Conservation (phyloP, 768 basidiomycete species). For the Cubamyces lactineus region DNA sequence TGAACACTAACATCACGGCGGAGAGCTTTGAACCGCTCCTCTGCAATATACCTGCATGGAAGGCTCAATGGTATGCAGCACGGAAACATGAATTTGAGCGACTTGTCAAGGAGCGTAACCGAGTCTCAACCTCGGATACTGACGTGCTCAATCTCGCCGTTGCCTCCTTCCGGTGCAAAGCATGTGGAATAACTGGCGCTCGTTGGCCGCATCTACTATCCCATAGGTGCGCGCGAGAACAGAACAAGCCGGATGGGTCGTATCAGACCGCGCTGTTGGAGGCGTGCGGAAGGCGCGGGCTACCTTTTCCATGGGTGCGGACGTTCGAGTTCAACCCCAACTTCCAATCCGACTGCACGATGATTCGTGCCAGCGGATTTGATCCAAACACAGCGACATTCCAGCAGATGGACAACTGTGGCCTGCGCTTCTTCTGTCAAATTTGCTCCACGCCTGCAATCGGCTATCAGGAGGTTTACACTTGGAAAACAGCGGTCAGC, state of each 20-base stretch:
- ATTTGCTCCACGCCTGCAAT: neutral
- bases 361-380: conserved; percentile 3
- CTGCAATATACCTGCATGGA: neutral
- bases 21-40: neutral
- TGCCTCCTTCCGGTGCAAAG: conserved; percentile 3
- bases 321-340: neutral
- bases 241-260: no score
- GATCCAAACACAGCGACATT: conserved; percentile 10
- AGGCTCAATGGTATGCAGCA: neutral
- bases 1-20: neutral
- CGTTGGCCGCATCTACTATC: no score
- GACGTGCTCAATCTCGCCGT: neutral
- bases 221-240: no score
- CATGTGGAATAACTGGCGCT: no score
- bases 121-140: neutral
- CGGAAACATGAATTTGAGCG: neutral
- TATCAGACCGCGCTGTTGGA: no score
- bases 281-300: neutral
- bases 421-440: conserved; percentile 1
- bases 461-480: neutral
- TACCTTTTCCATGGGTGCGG: neutral
- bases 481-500: conserved; percentile 7
- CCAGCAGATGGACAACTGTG: conserved; percentile 9
- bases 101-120: no score
- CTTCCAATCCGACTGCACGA: neutral